Percentiles rank a stretch among this genome's conserved stretches.
Evolutionary conservation across 2,329 filamentous ascomycete genomes (phyloP).

Genomic region (Pseudogymnoascus sp.): DNA sequence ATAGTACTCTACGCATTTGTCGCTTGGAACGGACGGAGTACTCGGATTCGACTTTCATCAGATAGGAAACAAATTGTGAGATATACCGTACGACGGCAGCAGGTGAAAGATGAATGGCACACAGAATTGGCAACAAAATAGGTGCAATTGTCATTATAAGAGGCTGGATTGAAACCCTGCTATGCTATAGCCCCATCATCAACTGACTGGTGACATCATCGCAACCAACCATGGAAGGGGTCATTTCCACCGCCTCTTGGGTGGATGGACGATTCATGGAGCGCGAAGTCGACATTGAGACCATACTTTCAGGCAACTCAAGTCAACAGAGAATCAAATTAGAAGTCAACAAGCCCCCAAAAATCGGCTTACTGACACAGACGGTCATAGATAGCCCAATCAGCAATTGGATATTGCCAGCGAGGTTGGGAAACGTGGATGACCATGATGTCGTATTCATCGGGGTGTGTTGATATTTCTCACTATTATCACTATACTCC

Average conservation of each 20-base stretch:
- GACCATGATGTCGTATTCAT: slow-evolving; percentile 83
- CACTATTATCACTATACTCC: slow-evolving; percentile 10
- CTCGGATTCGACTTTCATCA: not conserved
- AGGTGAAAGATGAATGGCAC: slow-evolving; percentile 2
- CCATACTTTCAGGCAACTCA: slow-evolving; percentile 1
- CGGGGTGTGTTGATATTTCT: slow-evolving; percentile 49
- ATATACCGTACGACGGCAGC: not conserved
- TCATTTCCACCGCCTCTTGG: not conserved
- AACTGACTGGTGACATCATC: not conserved
- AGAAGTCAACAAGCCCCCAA: slow-evolving; percentile 36
- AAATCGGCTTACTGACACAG: slow-evolving; percentile 67
- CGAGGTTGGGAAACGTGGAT: slow-evolving; percentile 61
- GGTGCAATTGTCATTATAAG: not conserved
- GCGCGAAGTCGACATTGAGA: slow-evolving; percentile 3
- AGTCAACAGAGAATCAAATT: not conserved
- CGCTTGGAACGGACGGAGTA: not conserved
- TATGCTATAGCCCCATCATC: not conserved
- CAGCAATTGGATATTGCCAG: slow-evolving; percentile 70
- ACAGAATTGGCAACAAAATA: not conserved
- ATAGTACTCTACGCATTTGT: not conserved
- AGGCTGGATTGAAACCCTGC: not conserved
- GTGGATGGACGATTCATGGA: slow-evolving; percentile 4
- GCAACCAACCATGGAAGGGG: not conserved
- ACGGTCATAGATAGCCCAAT: slow-evolving; percentile 72
- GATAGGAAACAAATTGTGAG: not conserved